Conservation (phyloP, 1,284 basidiomycete genomes). For the Cryptococcus jaspeensis region DNA sequence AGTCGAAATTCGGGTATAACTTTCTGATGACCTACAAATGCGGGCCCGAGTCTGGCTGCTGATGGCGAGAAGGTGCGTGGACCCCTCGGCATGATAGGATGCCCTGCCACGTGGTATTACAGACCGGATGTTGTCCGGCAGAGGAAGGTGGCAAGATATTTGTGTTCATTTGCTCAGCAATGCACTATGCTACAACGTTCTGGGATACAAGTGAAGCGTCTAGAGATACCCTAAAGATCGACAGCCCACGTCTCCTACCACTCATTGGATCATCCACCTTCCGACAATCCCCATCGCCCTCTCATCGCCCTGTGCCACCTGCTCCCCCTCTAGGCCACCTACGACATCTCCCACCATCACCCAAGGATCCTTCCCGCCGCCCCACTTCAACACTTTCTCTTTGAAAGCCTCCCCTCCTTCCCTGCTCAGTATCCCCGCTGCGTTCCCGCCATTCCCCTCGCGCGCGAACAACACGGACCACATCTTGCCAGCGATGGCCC, state of each 20-base stretch:
- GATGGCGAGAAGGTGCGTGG: too few relatives aligned
- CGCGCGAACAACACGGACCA: constrained; percentile 71
- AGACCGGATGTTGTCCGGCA: too few relatives aligned
- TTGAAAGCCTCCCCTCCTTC: constrained; percentile 76
- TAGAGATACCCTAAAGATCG: neutral
- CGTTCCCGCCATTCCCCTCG: constrained; percentile 14
- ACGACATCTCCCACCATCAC: constrained; percentile 79
- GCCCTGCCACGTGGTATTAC: too few relatives aligned
- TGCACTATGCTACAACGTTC: too few relatives aligned
- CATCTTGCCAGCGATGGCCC: constrained; percentile 86
- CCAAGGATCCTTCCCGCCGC: constrained; percentile 93
- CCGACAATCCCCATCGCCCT: constrained; percentile 86
- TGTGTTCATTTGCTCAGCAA: too few relatives aligned
- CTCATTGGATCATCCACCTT: constrained; percentile 59
- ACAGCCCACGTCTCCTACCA: neutral
- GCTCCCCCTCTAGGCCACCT: constrained; percentile 46
- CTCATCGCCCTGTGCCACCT: constrained; percentile 61
- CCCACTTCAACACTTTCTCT: constrained; percentile 69
- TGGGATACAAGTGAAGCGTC: too few relatives aligned
- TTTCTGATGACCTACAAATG: too few relatives aligned
- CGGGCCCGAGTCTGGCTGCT: too few relatives aligned
- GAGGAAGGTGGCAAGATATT: too few relatives aligned
- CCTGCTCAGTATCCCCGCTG: constrained; percentile 63
- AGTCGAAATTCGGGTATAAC: too few relatives aligned
- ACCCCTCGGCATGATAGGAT: too few relatives aligned